These are phyloP conservation scores for Puccinia polysora DNA, from an alignment of 1,284 basidiomycete species.

Conservation along the genomic window DNA sequence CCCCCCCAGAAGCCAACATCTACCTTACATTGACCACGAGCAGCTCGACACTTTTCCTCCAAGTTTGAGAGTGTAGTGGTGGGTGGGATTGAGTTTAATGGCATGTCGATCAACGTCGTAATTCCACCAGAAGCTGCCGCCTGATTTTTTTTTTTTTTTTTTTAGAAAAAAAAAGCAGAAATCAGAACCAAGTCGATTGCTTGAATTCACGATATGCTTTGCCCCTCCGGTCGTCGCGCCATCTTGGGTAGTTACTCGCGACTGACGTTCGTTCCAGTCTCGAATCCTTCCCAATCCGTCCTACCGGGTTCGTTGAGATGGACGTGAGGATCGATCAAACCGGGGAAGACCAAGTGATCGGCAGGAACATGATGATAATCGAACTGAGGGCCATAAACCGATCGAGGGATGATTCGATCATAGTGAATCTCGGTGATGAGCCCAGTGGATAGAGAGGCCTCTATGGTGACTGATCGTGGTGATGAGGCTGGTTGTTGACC, in stretches of 20 bases:
- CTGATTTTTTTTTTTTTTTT: conserved; percentile 46
- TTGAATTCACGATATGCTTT: no score
- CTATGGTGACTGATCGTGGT: conserved; percentile 67
- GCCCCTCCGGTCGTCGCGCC: no score
- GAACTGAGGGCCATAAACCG: conserved; percentile 34
- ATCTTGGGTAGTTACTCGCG: not conserved
- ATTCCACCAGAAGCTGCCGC: conserved; percentile 85
- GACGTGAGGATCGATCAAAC: conserved; percentile 62
- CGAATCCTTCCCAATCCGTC: conserved; percentile 89
- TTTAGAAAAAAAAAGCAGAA: not conserved
- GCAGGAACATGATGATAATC: not conserved
- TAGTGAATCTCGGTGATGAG: conserved; percentile 62
- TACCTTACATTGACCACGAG: conserved; percentile 68
- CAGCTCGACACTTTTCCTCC: conserved; percentile 65
- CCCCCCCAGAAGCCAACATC: conserved; percentile 95
- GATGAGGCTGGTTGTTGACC: not conserved
- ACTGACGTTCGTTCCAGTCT: conserved; percentile 65
- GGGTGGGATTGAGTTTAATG: conserved; percentile 87
- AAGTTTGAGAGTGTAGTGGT: conserved; percentile 77
- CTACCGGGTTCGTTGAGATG: conserved; percentile 89
- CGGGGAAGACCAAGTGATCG: conserved; percentile 14
- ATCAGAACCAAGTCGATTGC: no score
- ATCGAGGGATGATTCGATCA: conserved; percentile 40
- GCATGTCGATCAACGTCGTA: conserved; percentile 90
- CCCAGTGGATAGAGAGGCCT: conserved; percentile 63